Base-by-base conservation (phyloP, 176 grass and related monocot genomes). In the Eremochloa ophiuroides region DNA sequence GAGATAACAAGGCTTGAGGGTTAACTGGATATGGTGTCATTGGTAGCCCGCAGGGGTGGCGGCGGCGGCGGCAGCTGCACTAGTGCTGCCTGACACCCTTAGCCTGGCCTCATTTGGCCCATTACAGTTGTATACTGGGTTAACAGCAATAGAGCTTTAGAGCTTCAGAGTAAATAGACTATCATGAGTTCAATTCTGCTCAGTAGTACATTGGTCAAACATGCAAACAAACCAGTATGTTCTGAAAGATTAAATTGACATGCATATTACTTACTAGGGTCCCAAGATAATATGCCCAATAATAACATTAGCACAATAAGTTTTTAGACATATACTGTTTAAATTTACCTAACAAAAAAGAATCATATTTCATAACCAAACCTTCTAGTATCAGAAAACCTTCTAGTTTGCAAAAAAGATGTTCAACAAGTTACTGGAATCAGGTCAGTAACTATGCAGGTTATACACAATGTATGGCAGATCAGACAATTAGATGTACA, bases 401-500 rank as follows among this genome's bases (percentile, higher is more conserved):
- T 62, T 77, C 23, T n/a, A 64, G 55, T 2, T 70, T 70, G 38
- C 16, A 30, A 74, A 18, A 18, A 50, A 48, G 16, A 69, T 18
- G 41, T 59, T 25, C 46, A 44, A 47, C 3, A 44, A 37, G 53
- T 37, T 23, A 11, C 44, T 70, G 14, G 23, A 61, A 87, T 62
- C 37, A 71, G 47, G n/a, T n/a, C 59, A 82, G 18, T 44, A 4
- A 50, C 46, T 62, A 81, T 62, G 41, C 18, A 30, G 17, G 3
- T 25, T 68, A 2, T 69, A 87, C 9, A 37, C 0, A 62, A 6
- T 43, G 18, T 12, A 59, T 35, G 30, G 15, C 16, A 62, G 13
- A 74, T 80, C 69, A 74, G 82, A 50, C 25, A 87, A 27, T 34
- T 67, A 20, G 10, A 35, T 63, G 35, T 30, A 75, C 20, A 53